phyloP scores from a whole-genome alignment of 805 yeast genomes.

The Yamadazyma sp. region DNA sequence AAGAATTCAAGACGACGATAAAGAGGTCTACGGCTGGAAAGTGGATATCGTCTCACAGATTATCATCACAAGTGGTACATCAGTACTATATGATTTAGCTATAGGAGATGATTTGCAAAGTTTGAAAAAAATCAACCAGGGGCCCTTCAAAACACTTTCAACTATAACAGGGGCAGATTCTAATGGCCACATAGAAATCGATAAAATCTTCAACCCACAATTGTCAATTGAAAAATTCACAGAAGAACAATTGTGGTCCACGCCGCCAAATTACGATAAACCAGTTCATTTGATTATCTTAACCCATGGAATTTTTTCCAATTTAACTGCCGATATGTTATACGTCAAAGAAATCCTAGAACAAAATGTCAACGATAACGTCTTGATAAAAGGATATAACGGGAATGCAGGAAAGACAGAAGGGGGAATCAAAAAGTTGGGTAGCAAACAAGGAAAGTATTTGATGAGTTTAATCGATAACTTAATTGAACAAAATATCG shows the following conservation, averaged over 20 bases:
- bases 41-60: constrained; percentile 42
- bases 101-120: constrained; percentile 32
- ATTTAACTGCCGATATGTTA: constrained; percentile 44
- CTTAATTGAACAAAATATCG: constrained; percentile 12
- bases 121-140: constrained; percentile 33
- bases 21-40: constrained; percentile 28
- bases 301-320: constrained; percentile 45
- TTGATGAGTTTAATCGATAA: constrained; percentile 25
- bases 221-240: constrained; percentile 23
- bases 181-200: constrained; percentile 3
- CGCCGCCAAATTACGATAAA: constrained; percentile 17
- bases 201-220: constrained; percentile 18
- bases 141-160: constrained; percentile 12
- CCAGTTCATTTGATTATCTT: constrained; percentile 40
- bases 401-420: constrained; percentile 44
- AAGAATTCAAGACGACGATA: constrained; percentile 1
- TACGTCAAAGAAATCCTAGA: constrained; percentile 35
- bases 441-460: constrained; percentile 28
- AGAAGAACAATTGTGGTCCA: constrained; percentile 35
- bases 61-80: constrained; percentile 30
- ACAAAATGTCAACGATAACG: constrained; percentile 25
- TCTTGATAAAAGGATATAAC: constrained; percentile 34
- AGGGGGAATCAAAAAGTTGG: constrained; percentile 36
- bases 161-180: constrained; percentile 5
- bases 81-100: constrained; percentile 32